phyloP scores from a whole-genome alignment of 495 filamentous ascomycete species.

The Xylaria flabelliformis region DNA sequence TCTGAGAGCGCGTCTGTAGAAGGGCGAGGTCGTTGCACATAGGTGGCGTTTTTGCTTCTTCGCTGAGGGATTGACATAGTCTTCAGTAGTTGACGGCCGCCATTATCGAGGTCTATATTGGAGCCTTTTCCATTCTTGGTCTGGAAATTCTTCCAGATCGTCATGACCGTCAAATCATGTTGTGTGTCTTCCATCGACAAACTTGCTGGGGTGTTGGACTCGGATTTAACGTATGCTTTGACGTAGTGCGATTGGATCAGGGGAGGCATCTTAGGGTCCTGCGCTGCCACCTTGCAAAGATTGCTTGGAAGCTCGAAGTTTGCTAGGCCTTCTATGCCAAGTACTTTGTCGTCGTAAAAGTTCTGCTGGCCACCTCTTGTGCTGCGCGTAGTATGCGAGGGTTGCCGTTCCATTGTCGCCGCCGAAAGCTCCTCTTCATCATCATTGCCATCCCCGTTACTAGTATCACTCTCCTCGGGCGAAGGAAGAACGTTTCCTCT shows the following conservation, averaged over 20 bases:
- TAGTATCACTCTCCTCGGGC: constrained; percentile 59
- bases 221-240: constrained; percentile 50
- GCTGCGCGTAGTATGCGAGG: constrained; percentile 76
- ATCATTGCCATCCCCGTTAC: constrained; percentile 51
- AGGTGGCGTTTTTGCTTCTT: constrained; percentile 46
- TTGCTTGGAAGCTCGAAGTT: constrained; percentile 68
- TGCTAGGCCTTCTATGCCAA: constrained; percentile 66
- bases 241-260: constrained; percentile 61
- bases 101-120: constrained; percentile 50
- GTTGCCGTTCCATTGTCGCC: constrained; percentile 72
- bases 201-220: constrained; percentile 55
- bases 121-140: constrained; percentile 49
- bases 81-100: constrained; percentile 53
- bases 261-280: constrained; percentile 67
- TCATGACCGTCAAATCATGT: constrained; percentile 65
- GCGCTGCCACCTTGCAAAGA: constrained; percentile 51
- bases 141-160: constrained; percentile 53
- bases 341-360: constrained; percentile 57
- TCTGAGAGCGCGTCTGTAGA: constrained; percentile 52
- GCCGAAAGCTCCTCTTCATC: constrained; percentile 61
- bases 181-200: constrained; percentile 64
- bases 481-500: constrained; percentile 52
- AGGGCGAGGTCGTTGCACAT: constrained; percentile 49
- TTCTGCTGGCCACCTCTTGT: constrained; percentile 64
- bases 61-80: constrained; percentile 46